Conservation (phyloP, 129 eudicot species). For the Centella asiatica region DNA sequence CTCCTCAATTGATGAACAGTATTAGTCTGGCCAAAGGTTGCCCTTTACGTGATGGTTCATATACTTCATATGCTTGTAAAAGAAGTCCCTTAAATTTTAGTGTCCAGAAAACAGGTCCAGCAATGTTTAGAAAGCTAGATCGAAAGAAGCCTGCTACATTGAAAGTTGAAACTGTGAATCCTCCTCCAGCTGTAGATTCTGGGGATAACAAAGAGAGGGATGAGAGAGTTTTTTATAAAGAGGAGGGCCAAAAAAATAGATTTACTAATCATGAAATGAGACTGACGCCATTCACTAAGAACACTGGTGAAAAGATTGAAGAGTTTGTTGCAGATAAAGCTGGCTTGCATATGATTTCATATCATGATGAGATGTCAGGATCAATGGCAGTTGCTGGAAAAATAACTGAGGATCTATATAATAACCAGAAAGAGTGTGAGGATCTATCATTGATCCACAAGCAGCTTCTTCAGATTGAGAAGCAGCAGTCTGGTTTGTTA, state of each 20-base stretch:
- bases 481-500: conserved; percentile 44
- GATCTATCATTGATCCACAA: conserved; percentile 44
- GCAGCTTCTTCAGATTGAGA: conserved; percentile 53
- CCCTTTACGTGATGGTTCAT: conserved; percentile 25
- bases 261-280: conserved; percentile 28
- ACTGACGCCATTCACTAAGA: conserved; percentile 38
- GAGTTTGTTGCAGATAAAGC: conserved; percentile 16
- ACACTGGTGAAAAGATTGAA: conserved; percentile 26
- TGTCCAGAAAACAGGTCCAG: conserved; percentile 40
- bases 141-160: conserved; percentile 34
- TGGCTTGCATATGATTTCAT: conserved; percentile 26
- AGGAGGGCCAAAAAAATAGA: conserved; percentile 9
- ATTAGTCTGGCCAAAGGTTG: conserved; percentile 8
- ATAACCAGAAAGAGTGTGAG: conserved; percentile 34
- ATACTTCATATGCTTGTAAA: conserved; percentile 31
- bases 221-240: conserved; percentile 12
- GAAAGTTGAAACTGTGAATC: conserved; percentile 23
- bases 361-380: conserved; percentile 35
- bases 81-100: conserved; percentile 29
- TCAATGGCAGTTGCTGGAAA: conserved; percentile 37
- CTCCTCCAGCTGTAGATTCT: conserved; percentile 19
- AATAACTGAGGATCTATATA: conserved; percentile 21
- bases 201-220: conserved; percentile 24
- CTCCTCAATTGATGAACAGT: conserved; percentile 26
- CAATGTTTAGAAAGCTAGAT: conserved; percentile 65